Conservation (phyloP, 2,329 filamentous ascomycete species). For the Blastomyces parvus region DNA sequence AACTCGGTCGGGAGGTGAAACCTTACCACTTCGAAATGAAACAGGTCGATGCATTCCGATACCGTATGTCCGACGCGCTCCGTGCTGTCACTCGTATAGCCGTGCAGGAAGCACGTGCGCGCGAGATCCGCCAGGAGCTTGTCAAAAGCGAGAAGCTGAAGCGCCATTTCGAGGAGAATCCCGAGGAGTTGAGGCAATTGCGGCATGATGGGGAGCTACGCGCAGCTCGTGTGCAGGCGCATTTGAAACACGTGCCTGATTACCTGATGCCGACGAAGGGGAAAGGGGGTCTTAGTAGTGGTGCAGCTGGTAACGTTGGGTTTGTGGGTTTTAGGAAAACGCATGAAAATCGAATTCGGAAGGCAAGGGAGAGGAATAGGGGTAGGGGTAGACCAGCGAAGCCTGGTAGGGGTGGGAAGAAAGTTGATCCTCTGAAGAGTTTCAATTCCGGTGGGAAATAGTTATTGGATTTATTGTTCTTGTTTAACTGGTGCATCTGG, state of each 20-base stretch:
- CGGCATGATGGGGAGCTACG: constrained; percentile 83
- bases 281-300: constrained; percentile 55
- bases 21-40: constrained; percentile 93
- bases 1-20: constrained; percentile 70
- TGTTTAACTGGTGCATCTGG: not conserved
- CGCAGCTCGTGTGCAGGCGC: constrained; percentile 72
- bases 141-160: constrained; percentile 91
- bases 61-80: constrained; percentile 87
- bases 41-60: constrained; percentile 86
- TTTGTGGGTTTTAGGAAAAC: constrained; percentile 59
- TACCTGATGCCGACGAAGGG: constrained; percentile 77
- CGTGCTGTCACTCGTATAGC: constrained; percentile 82
- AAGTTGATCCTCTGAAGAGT: constrained; percentile 76
- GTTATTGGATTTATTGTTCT: not conserved
- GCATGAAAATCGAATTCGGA: constrained; percentile 44
- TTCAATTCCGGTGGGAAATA: constrained; percentile 55
- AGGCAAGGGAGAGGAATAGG: constrained; percentile 38
- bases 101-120: constrained; percentile 77
- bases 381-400: constrained; percentile 36
- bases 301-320: constrained; percentile 58
- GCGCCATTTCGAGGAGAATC: constrained; percentile 95
- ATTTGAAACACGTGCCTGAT: constrained; percentile 88
- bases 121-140: constrained; percentile 80
- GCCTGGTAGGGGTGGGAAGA: constrained; percentile 50
- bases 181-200: constrained; percentile 73